phyloP scores from a whole-genome alignment of 352 stramenopile genomes.

The Pythium aphanidermatum region DNA sequence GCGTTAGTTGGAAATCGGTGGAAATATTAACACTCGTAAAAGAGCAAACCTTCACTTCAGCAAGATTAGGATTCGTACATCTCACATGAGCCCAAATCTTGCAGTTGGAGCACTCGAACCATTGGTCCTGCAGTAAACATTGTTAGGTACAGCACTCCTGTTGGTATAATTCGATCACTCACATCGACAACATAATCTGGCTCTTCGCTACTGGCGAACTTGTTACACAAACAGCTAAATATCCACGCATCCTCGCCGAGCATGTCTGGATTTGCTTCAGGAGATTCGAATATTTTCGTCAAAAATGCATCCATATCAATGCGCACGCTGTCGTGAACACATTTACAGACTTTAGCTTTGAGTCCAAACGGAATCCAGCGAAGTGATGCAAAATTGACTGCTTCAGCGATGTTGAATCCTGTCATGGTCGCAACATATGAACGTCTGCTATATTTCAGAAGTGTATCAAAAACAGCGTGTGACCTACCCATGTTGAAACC shows the following conservation, averaged over 20 bases:
- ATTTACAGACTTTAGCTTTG: conserved; percentile 86
- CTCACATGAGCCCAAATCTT: conserved; percentile 71
- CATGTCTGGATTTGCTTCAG: conserved; percentile 24
- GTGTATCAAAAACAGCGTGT: background rate
- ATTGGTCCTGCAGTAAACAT: conserved; percentile 41
- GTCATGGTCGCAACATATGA: background rate
- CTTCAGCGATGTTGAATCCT: conserved; percentile 90
- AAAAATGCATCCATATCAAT: conserved; percentile 86
- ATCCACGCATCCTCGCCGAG: conserved; percentile 59
- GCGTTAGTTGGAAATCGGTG: conserved; percentile 6
- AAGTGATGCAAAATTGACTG: conserved; percentile 87
- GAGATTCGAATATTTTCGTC: conserved; percentile 49
- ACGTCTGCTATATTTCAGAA: background rate
- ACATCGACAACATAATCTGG: conserved; percentile 46
- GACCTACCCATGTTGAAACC: conserved; percentile 84
- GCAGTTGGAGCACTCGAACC: conserved; percentile 79
- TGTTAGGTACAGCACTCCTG: too few species aligned
- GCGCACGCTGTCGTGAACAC: conserved; percentile 67
- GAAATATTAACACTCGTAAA: background rate
- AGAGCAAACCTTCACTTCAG: conserved; percentile 18
- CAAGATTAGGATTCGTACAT: conserved; percentile 52
- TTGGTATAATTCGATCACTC: background rate
- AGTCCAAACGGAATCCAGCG: conserved; percentile 78
- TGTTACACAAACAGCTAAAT: conserved; percentile 63
- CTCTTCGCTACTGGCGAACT: conserved; percentile 62